A percentile compares a stretch with the other conserved stretches of the same genome.
Evolutionary conservation across 495 filamentous ascomycete species (phyloP).

Genomic region (Aspergillus saccharolyticus): DNA sequence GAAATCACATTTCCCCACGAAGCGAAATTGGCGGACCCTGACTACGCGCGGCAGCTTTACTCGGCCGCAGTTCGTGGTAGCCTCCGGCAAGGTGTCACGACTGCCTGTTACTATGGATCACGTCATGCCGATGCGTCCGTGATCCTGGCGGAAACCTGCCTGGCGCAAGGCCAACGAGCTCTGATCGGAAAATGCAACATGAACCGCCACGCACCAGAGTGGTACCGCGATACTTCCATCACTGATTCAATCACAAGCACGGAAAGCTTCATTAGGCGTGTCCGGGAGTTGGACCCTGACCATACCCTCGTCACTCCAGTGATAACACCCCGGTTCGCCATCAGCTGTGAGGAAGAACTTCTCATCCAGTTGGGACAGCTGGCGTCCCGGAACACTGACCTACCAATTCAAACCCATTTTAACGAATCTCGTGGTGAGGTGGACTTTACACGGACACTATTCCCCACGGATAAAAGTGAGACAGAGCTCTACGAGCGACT

Average conservation of each 20-base stretch:
- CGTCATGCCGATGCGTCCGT: slow-evolving; percentile 53
- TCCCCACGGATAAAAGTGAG: slow-evolving; percentile 49
- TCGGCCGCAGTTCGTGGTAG: slow-evolving; percentile 49
- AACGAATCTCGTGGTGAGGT: slow-evolving; percentile 57
- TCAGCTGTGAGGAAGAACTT: slow-evolving; percentile 50
- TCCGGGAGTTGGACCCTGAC: slow-evolving; percentile 24
- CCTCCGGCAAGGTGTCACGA: slow-evolving; percentile 60
- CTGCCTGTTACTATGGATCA: slow-evolving; percentile 60
- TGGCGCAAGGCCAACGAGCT: slow-evolving; percentile 54
- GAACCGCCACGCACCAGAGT: slow-evolving; percentile 55
- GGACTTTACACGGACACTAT: slow-evolving; percentile 42
- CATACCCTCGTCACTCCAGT: slow-evolving; percentile 47
- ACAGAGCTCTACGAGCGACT: slow-evolving; percentile 51
- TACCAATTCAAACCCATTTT: slow-evolving; percentile 63
- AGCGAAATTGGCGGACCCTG: slow-evolving; percentile 48
- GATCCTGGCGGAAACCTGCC: slow-evolving; percentile 55
- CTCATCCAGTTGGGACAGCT: slow-evolving; percentile 50
- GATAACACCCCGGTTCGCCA: slow-evolving; percentile 61
- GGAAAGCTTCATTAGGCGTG: slow-evolving; percentile 45
- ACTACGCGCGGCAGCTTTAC: slow-evolving; percentile 51
- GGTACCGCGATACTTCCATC: slow-evolving; percentile 50
- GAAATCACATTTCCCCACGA: slow-evolving; percentile 60
- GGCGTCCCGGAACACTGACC: slow-evolving; percentile 42
- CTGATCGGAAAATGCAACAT: slow-evolving; percentile 64
- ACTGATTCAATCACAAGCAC: slow-evolving; percentile 49